These are phyloP conservation scores for Fibroporia radiculosa DNA, from an alignment of 768 basidiomycete genomes.

Conservation along the genomic window DNA sequence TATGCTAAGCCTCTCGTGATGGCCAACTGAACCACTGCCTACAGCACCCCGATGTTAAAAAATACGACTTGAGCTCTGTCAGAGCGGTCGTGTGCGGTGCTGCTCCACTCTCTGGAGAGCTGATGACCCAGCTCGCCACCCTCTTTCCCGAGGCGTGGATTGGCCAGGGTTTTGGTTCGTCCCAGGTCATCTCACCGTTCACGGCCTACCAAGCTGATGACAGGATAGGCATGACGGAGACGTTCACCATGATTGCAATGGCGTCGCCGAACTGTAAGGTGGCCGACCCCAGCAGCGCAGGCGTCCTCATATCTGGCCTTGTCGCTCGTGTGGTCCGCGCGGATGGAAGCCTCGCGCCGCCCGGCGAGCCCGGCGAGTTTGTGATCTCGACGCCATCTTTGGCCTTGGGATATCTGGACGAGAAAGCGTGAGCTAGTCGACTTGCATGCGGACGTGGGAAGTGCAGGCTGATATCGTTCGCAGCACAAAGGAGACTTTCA, in stretches of 20 bases:
- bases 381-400: conserved; percentile 53
- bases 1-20: too few relatives aligned
- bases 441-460: background rate
- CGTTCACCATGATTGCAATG: conserved; percentile 43
- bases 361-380: conserved; percentile 57
- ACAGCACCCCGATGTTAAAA: conserved; percentile 46
- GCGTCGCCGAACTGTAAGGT: conserved; percentile 35
- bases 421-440: conserved; percentile 42
- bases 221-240: conserved; percentile 50
- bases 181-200: background rate
- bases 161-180: conserved; percentile 49
- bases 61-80: conserved; percentile 32
- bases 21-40: background rate
- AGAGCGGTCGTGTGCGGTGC: conserved; percentile 22
- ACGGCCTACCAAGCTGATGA: background rate
- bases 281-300: conserved; percentile 48
- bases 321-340: conserved; percentile 47
- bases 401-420: conserved; percentile 50
- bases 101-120: conserved; percentile 23
- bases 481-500: conserved; percentile 19
- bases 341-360: conserved; percentile 47
- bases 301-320: conserved; percentile 51
- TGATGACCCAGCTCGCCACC: conserved; percentile 32
- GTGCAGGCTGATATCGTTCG: background rate
- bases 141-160: conserved; percentile 46